Evolutionary conservation across 257 asterid genomes (phyloP), one percentile per base, ranked within the genome.

Genomic region (Plantago elongata): DNA sequence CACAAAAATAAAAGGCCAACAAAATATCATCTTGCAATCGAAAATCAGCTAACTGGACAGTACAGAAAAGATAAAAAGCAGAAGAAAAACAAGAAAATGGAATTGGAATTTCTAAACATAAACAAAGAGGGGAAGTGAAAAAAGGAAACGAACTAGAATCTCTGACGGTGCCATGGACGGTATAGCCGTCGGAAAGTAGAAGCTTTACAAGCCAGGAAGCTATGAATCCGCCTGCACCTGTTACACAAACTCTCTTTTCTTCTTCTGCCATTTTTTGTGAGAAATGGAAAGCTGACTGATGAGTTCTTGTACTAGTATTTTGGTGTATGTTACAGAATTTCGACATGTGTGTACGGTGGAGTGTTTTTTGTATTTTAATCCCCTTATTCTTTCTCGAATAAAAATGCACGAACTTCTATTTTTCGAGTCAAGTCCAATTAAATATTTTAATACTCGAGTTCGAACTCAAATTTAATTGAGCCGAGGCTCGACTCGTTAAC

Each of bases 161-260:
- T 69, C 96, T 76, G 69, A 90, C 74, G 61, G 96, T 90, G 75
- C 82, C 96, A 30, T 81, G 80, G 57, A 90, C 93, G 13, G 48
- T 57, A 71, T 78, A 81, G 14, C 84, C 84, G 4, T 73, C 67
- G 50, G 95, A 77, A 56, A 90, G 89, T 12, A 90, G 97, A 64
- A 83, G 78, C 74, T 83, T 84, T 52, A 90, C 72, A 11, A 87
- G 79, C 83, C 88, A 87, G 9, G 97, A 87, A 11, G 84, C 95
- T 5, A 90, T 66, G 71, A 16, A 87, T 1, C 97, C 97, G 4
- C 97, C 87, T 8, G 87, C 96, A 3, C 95, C 97, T 0, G 95
- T 87, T 11, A 90, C 97, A 51, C 96, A 87, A 3, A 89, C 87
- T 12, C 17, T 48, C 57, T 59, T 55, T n/a, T 9, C 46, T 22